Evolutionary conservation across 768 basidiomycete species (phyloP), one percentile per base, ranked within the genome.

Genomic region (Suillus decipiens): DNA sequence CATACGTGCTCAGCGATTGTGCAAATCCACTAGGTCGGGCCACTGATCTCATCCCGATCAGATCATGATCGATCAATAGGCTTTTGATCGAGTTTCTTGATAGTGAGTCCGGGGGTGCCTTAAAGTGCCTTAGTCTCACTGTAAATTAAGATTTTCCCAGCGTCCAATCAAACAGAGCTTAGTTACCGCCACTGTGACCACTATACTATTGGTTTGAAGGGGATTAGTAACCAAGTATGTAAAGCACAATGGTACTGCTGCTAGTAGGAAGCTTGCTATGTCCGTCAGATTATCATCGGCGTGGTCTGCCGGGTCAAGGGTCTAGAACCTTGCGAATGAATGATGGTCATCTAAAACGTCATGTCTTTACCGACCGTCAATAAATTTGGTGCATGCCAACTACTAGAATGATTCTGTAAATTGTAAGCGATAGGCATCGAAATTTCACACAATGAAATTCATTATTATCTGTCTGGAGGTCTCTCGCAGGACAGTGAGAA

Each of bases 11-110:
- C 37, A 57, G 15, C 55, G 55, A 24, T 57, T 17, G 17, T 57
- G 36, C n/a, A n/a, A 33, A 50, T 14, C 34, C 33, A 24, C 19
- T 28, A 5, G 37, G 22, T 17, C 55, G 37, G 56, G 9, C 8
- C 24, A 24, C 11, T 41, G 37, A 57, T 57, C 37, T 57, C 11
- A 11, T 28, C 56, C 56, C 56, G 56, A 57, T 57, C 28, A 57
- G 56, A 57, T 57, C 56, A 57, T 41, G 56, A 57, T 57, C 56
- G 22, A 24, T 56, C 56, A 57, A 57, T 57, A 57, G 41, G 39
- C 56, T 57, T 53, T 57, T 57, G 56, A 57, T 57, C 56, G 56
- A 57, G 24, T 19, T 39, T 57, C 56, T 41, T 28, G 55, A 56
- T 39, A 56, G 55, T 39, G 19, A 41, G 39, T 57, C 56, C 37